Evolutionary conservation across 805 yeast genomes (phyloP).

Genomic region (Tetrapisispora arboricola): DNA sequence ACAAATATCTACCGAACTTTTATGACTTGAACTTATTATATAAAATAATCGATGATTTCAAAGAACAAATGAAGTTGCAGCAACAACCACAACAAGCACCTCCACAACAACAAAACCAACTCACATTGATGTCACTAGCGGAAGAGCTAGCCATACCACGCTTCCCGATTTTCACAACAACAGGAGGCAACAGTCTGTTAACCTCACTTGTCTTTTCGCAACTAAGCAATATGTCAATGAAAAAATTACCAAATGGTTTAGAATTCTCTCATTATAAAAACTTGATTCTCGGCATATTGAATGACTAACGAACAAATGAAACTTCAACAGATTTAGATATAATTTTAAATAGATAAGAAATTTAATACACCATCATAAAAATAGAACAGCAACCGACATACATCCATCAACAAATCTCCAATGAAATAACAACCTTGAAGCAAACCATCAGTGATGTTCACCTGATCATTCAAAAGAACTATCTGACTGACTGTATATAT

Average conservation of each 20-base stretch:
- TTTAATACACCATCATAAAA: too few relatives aligned
- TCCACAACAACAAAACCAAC: constrained; percentile 10
- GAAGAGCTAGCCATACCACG: constrained; percentile 64
- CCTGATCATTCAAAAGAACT: too few relatives aligned
- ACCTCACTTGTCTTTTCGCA: constrained; percentile 59
- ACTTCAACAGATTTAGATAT: too few relatives aligned
- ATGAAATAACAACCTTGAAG: too few relatives aligned
- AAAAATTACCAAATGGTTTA: constrained; percentile 27
- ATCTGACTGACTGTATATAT: too few relatives aligned
- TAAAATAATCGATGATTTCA: constrained; percentile 25
- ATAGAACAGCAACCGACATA: too few relatives aligned
- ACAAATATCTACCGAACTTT: constrained; percentile 66
- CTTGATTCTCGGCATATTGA: constrained; percentile 39
- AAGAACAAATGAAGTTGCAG: constrained; percentile 14
- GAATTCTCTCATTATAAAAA: constrained; percentile 37
- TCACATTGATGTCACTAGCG: constrained; percentile 45
- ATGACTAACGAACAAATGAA: constrained; percentile 8
- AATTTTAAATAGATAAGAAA: too few relatives aligned
- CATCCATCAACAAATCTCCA: too few relatives aligned
- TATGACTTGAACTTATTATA: constrained; percentile 65
- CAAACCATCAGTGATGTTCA: too few relatives aligned
- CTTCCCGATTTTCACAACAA: constrained; percentile 42
- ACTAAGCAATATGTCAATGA: constrained; percentile 30
- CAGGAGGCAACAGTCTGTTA: constrained; percentile 54
- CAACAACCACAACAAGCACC: constrained; percentile 9